These are phyloP conservation scores for Magnaporthiopsis rhizophila DNA, from an alignment of 2,329 filamentous ascomycete genomes.

Conservation along the genomic window DNA sequence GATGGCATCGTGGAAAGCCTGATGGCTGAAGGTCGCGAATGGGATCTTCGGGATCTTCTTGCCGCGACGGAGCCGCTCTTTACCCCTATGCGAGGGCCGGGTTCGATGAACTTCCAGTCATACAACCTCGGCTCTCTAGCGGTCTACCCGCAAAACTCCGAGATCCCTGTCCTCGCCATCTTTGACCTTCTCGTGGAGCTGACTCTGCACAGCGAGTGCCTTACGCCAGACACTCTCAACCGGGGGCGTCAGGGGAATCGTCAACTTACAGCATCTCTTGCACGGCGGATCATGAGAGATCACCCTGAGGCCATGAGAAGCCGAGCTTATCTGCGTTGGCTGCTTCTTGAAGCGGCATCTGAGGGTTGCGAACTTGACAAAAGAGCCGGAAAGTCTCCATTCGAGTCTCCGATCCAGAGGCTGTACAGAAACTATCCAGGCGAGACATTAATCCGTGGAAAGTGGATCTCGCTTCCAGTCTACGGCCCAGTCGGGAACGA, in stretches of 20 bases:
- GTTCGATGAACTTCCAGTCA: not conserved
- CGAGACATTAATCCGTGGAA: not conserved
- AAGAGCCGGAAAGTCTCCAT: no score
- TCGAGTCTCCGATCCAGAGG: no score
- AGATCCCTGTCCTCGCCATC: not conserved
- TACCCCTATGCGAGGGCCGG: not conserved
- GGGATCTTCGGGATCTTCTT: constrained; percentile 4
- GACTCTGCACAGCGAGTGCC: not conserved
- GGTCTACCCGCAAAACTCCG: not conserved
- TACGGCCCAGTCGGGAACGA: constrained; percentile 1
- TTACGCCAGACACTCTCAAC: not conserved
- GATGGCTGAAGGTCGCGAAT: not conserved
- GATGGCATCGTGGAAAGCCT: not conserved
- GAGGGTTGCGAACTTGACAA: not conserved
- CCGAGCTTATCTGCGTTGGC: constrained; percentile 3
- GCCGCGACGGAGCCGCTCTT: not conserved
- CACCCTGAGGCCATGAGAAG: constrained; percentile 5
- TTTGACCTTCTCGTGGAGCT: not conserved
- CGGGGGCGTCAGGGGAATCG: not conserved
- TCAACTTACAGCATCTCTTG: not conserved
- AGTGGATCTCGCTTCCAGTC: constrained; percentile 1
- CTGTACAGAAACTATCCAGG: not conserved
- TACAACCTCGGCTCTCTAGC: not conserved
- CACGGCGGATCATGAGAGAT: not conserved
- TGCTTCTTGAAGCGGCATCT: not conserved